These are phyloP conservation scores for Scheffersomyces amazonensis DNA, from an alignment of 805 yeast species.

Conservation along the genomic window DNA sequence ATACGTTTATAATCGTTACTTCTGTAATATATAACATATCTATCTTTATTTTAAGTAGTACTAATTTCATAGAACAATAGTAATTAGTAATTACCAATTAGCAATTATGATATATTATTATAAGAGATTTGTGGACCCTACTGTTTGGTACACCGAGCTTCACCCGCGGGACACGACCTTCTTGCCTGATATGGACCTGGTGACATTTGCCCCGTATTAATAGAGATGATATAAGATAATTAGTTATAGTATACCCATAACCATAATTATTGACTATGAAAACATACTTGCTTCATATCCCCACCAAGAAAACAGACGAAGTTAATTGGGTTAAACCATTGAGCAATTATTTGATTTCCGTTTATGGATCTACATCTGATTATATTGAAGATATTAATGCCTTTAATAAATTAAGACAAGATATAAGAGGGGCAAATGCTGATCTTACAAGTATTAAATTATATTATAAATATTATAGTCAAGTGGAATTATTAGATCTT, in stretches of 20 bases:
- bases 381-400: slow-evolving; percentile 53
- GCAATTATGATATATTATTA: no score
- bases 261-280: slow-evolving; percentile 21
- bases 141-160: no score
- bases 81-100: no score
- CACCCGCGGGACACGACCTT: no score
- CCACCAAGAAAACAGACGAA: slow-evolving; percentile 48
- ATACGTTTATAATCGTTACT: no score
- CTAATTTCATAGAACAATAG: no score
- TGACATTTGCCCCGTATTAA: background rate
- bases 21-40: no score
- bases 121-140: no score
- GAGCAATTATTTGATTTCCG: slow-evolving; percentile 50
- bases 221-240: background rate
- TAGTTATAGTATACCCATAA: background rate
- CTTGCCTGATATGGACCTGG: no score
- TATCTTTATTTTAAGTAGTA: no score
- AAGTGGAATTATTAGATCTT: slow-evolving; percentile 73
- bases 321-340: slow-evolving; percentile 68
- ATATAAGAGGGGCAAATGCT: slow-evolving; percentile 47
- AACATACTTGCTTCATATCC: slow-evolving; percentile 21
- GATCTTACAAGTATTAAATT: slow-evolving; percentile 48
- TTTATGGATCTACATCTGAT: slow-evolving; percentile 62
- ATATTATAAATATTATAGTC: slow-evolving; percentile 72
- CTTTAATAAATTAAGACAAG: slow-evolving; percentile 60